Base-by-base conservation (phyloP, 345 rosid genomes). In the Angophora floribunda region DNA sequence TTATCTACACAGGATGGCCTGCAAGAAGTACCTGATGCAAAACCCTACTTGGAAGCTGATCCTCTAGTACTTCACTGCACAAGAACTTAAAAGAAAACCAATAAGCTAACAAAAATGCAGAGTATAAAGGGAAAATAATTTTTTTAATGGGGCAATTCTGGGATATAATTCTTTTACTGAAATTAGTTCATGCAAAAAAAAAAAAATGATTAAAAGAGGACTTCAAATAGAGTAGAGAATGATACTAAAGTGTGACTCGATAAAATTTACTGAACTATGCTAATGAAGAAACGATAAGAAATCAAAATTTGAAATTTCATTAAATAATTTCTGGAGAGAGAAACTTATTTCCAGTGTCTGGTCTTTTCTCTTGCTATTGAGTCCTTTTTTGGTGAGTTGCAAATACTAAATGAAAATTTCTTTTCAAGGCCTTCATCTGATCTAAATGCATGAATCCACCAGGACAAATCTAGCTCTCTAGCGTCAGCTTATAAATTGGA, bases 1-100 rank as follows among this genome's bases (percentile, higher is more conserved):
- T 75, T 75, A 19, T 10, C 28, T 75, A 75, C 49, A 87, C 59
- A 75, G 49, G 84, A 75, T 44, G 55, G 49, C 84, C 84, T 19
- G 49, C 1, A 41, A 57, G 22, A 90, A 91, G 87, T 90, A 96
- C 99, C 97, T 96, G 98, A 93, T 96, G 95, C 85, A 95, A 86
- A 14, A 96, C 96, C 89, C 94, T 87, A 41, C 85, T 51, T 2
- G 99, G 99, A 82, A 97, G 94, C 63, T 91, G 93, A 89, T 93
- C 92, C 90, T 91, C 93, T 89, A 96, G 91, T n/a, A 97, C 98
- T 93, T 97, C 96, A 91, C 99, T 97, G 92, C 93, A 90, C 24
- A 89, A 63, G 75, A 86, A 86, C 85, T 87, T 45, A 55, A 61
- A 22, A 7, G 45, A 52, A 53, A 53, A 44, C 50, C 22, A 32